A percentile compares a stretch with the other conserved stretches of the same genome.
Conservation (phyloP, 2,329 filamentous ascomycete species). For the Diaporthe eres region DNA sequence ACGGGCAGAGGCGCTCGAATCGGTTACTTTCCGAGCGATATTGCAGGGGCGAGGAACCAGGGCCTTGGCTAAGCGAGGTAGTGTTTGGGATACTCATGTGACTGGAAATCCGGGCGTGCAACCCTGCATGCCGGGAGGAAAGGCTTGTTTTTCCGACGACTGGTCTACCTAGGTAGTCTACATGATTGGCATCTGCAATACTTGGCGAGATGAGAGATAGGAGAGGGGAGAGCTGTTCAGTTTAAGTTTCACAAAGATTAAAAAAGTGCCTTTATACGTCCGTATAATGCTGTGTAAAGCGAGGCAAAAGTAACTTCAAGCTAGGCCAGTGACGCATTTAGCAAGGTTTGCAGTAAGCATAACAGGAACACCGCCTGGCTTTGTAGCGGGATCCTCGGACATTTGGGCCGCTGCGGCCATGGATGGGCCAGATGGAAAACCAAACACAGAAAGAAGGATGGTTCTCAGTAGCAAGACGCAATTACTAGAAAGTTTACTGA, state of each 20-base stretch:
- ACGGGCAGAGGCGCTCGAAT: neutral
- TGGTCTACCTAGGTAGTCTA: neutral
- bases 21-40: neutral
- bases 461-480: too few species aligned
- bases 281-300: neutral
- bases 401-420: neutral
- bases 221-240: neutral
- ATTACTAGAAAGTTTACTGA: too few species aligned
- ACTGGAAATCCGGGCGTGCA: constrained; percentile 1
- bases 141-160: constrained; percentile 27
- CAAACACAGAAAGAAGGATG: neutral
- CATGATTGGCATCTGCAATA: neutral
- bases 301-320: neutral
- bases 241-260: neutral
- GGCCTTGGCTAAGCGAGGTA: constrained; percentile 3
- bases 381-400: neutral
- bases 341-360: neutral
- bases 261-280: too few species aligned
- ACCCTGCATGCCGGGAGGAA: neutral
- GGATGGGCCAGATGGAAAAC: neutral
- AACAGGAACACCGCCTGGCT: too few species aligned
- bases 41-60: neutral
- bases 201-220: neutral
- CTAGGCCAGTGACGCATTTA: neutral
- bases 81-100: constrained; percentile 5